Conservation (phyloP, 208 protist species). For the Wallacemonas sp. region DNA sequence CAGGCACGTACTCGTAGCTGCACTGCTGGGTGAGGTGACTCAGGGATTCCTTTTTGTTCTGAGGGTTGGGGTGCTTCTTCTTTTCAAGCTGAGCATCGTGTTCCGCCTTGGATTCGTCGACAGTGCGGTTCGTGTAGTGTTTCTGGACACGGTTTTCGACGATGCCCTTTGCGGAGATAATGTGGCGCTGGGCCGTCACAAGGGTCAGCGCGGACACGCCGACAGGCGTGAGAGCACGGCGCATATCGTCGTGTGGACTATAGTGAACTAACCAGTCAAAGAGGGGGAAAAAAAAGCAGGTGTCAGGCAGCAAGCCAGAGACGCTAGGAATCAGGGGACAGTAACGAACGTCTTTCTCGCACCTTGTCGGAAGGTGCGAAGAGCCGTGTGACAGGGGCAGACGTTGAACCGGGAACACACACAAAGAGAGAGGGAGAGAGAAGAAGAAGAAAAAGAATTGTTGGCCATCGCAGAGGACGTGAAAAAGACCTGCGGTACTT, state of each 20-base stretch:
- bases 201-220: neutral
- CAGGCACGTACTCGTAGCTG: conserved; percentile 89
- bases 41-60: conserved; percentile 83
- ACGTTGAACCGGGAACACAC: no score
- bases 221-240: conserved; percentile 15
- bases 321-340: no score
- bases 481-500: no score
- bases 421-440: no score
- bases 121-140: conserved; percentile 83
- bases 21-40: conserved; percentile 85
- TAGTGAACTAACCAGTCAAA: neutral
- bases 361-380: no score
- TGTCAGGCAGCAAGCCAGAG: no score
- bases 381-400: no score
- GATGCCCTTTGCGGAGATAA: conserved; percentile 81
- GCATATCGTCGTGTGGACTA: conserved; percentile 13
- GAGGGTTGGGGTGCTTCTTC: conserved; percentile 64
- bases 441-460: no score
- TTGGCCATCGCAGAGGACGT: no score
- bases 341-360: no score
- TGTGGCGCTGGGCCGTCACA: conserved; percentile 23
- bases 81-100: conserved; percentile 46
- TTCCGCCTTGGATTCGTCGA: conserved; percentile 72
- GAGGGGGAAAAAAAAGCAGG: no score
- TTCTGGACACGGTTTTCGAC: conserved; percentile 86